Evolutionary conservation across 352 stramenopile species (phyloP).

Genomic region (Pythium phragmitis): DNA sequence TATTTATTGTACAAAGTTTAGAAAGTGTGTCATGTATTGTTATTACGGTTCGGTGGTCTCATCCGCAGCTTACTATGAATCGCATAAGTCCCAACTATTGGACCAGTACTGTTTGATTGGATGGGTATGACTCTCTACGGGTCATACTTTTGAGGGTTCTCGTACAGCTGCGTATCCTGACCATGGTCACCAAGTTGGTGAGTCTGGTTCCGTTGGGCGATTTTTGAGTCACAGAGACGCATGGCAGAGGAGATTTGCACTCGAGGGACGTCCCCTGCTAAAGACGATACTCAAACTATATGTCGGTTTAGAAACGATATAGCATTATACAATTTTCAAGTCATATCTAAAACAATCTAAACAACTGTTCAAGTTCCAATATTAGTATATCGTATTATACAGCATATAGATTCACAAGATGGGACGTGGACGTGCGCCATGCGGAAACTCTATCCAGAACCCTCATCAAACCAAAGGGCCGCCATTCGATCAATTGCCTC

Average conservation of each 20-base stretch:
- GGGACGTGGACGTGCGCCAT: slow-evolving; percentile 3
- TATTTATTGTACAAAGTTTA: background rate
- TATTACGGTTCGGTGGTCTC: too few relatives aligned
- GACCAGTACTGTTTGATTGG: background rate
- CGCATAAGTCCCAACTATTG: background rate
- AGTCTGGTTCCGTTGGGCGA: background rate
- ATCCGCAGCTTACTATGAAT: background rate
- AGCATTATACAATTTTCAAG: too few relatives aligned
- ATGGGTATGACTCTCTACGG: background rate
- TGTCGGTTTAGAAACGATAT: background rate
- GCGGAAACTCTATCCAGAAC: background rate
- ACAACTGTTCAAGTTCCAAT: too few relatives aligned
- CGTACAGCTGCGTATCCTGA: too few relatives aligned
- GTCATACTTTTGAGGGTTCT: background rate
- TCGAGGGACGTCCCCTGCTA: background rate
- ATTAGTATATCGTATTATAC: background rate
- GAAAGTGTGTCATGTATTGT: background rate
- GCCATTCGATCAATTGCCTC: slow-evolving; percentile 18
- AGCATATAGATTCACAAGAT: background rate
- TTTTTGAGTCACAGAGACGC: slow-evolving; percentile 1
- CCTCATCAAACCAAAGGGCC: background rate
- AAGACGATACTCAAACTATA: background rate
- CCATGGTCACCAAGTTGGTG: too few relatives aligned
- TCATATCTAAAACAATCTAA: too few relatives aligned
- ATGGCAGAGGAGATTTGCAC: background rate